Evolutionary conservation across 2,329 filamentous ascomycete species (phyloP).

Genomic region (Coleophoma cylindrospora): DNA sequence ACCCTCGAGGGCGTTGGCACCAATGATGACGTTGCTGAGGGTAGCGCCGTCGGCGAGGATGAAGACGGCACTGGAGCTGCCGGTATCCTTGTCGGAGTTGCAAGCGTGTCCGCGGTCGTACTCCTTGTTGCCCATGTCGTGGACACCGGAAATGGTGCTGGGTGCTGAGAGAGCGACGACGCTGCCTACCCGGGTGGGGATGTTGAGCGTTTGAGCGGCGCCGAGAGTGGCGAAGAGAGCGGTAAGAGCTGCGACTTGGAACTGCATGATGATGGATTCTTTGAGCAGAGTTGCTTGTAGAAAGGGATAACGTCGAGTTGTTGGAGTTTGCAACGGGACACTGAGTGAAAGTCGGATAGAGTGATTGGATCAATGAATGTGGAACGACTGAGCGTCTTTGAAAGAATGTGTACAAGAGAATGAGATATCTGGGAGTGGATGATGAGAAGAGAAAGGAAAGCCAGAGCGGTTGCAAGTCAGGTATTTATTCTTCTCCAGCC

Average conservation of each 20-base stretch:
- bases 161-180: slow-evolving; percentile 8
- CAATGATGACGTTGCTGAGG: slow-evolving; percentile 48
- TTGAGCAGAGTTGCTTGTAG: neutral
- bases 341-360: neutral
- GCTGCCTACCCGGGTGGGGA: slow-evolving; percentile 11
- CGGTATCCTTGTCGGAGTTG: slow-evolving; percentile 14
- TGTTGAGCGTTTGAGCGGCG: slow-evolving; percentile 14
- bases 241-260: slow-evolving; percentile 10
- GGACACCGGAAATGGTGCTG: slow-evolving; percentile 7
- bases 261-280: slow-evolving; percentile 11
- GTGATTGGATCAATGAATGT: neutral
- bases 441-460: neutral
- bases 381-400: neutral
- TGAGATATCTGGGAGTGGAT: neutral
- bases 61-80: slow-evolving; percentile 39
- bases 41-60: slow-evolving; percentile 43
- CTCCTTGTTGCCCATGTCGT: slow-evolving; percentile 16
- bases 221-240: slow-evolving; percentile 12
- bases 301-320: neutral
- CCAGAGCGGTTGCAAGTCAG: neutral
- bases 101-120: slow-evolving; percentile 16
- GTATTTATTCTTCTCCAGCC: neutral
- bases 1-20: slow-evolving; percentile 43
- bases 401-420: neutral
- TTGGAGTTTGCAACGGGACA: neutral